phyloP scores from a whole-genome alignment of 2,329 filamentous ascomycete genomes.

The Hymenoscyphus infarciens region DNA sequence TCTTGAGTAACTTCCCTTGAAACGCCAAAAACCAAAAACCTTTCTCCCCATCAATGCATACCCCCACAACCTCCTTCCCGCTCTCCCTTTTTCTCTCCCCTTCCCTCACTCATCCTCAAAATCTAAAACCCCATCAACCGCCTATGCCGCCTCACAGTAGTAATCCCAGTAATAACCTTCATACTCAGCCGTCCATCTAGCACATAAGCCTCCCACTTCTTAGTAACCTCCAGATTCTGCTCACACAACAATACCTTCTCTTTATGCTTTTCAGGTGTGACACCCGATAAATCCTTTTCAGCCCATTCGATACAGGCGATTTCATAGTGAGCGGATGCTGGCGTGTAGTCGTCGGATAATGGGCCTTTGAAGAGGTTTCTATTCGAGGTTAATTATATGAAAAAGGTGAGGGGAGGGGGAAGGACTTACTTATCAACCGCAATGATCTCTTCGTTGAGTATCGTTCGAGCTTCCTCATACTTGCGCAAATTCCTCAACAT shows the following conservation, averaged over 20 bases:
- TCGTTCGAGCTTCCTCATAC: conserved; percentile 59
- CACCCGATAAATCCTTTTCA: conserved; percentile 44
- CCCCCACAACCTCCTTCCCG: too few species aligned
- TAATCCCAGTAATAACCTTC: conserved; percentile 41
- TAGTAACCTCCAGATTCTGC: conserved; percentile 61
- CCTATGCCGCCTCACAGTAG: conserved; percentile 30
- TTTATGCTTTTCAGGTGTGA: conserved; percentile 32
- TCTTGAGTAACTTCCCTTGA: too few species aligned
- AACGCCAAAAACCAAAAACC: too few species aligned
- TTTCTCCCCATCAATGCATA: too few species aligned
- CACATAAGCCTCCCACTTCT: conserved; percentile 67
- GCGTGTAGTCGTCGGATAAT: conserved; percentile 65
- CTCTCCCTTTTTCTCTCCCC: background rate
- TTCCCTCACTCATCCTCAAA: background rate
- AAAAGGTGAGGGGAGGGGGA: background rate
- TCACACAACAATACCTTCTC: conserved; percentile 58
- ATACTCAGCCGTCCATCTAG: conserved; percentile 73
- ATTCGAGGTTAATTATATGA: conserved; percentile 17
- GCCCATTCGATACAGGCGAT: conserved; percentile 76
- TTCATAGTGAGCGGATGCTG: conserved; percentile 80
- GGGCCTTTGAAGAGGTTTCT: conserved; percentile 55
- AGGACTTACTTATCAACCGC: conserved; percentile 57
- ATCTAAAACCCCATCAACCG: conserved; percentile 21
- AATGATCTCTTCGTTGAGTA: conserved; percentile 62
- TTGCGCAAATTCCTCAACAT: conserved; percentile 61